phyloP scores from a whole-genome alignment of 148 eudicot genomes.

The Limonium bicolor region DNA sequence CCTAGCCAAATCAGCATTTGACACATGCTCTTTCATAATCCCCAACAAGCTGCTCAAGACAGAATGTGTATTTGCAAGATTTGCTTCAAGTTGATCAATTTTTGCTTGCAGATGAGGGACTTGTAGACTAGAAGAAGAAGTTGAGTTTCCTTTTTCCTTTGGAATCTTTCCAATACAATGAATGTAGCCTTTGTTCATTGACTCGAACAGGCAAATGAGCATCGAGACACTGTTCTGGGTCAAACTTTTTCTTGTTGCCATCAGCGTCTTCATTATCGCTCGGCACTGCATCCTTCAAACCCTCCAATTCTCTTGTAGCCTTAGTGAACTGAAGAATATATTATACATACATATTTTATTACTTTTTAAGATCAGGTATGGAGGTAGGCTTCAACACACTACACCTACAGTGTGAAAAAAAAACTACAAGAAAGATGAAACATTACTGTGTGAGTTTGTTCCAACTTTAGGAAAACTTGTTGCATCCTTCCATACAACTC shows the following conservation, averaged over 20 bases:
- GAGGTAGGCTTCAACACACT: background rate
- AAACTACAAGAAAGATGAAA: background rate
- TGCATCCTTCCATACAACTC: constrained; percentile 73
- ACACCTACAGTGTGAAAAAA: background rate
- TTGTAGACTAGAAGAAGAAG: too few species aligned
- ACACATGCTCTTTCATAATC: too few species aligned
- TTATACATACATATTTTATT: background rate
- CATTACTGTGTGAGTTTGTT: constrained; percentile 34
- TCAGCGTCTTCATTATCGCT: constrained; percentile 8
- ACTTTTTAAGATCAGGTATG: background rate
- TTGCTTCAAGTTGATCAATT: too few species aligned
- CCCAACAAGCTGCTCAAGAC: too few species aligned
- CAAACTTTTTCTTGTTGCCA: constrained; percentile 20
- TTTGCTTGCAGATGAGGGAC: too few species aligned
- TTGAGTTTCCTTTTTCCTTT: too few species aligned
- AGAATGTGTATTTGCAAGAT: too few species aligned
- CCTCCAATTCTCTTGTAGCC: constrained; percentile 28
- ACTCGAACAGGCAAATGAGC: constrained; percentile 54
- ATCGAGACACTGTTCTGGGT: constrained; percentile 44
- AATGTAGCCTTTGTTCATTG: constrained; percentile 67
- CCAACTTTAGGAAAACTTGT: constrained; percentile 53
- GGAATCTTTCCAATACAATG: too few species aligned
- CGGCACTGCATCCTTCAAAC: constrained; percentile 40
- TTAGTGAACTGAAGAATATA: constrained; percentile 15
- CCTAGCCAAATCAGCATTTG: too few species aligned